Conservation (phyloP, 768 basidiomycete species). For the Pulveroboletus sp. region DNA sequence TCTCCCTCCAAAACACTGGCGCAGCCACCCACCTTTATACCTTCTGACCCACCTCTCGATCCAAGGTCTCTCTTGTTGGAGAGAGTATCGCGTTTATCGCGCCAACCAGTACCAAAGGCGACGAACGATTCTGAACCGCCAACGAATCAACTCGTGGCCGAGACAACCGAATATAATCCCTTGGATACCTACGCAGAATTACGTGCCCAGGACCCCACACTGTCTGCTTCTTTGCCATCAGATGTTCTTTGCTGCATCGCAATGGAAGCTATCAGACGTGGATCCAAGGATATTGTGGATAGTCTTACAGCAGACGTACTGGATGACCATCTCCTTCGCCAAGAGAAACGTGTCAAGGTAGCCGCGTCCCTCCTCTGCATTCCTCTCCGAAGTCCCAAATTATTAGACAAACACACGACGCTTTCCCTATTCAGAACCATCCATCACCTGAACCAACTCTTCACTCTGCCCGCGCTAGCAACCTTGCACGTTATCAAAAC, state of each 20-base stretch:
- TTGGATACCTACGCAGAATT: constrained; percentile 28
- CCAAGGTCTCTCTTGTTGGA: constrained; percentile 19
- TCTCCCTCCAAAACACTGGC: constrained; percentile 5
- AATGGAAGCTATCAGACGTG: constrained; percentile 27
- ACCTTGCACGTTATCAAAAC: constrained; percentile 19
- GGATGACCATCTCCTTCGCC: constrained; percentile 24
- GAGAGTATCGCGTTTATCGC: constrained; percentile 28
- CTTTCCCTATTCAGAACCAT: constrained; percentile 20
- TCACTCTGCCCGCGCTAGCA: constrained; percentile 12
- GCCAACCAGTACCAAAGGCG: constrained; percentile 23
- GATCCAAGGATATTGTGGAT: constrained; percentile 36
- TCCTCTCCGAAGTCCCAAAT: constrained; percentile 13
- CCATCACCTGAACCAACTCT: constrained; percentile 11
- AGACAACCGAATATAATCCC: constrained; percentile 20
- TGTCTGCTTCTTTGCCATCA: constrained; percentile 23
- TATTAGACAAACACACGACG: constrained; percentile 24
- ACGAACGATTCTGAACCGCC: constrained; percentile 7
- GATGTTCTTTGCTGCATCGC: constrained; percentile 30
- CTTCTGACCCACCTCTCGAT: constrained; percentile 1
- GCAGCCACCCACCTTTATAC: constrained; percentile 1
- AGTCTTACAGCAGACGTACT: constrained; percentile 40
- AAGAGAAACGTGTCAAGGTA: constrained; percentile 22
- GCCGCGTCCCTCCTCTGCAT: constrained; percentile 26
- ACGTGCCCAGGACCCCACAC: constrained; percentile 23
- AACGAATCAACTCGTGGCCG: constrained; percentile 8